Percentiles rank a stretch among this genome's conserved stretches.
phyloP scores from a whole-genome alignment of 1,284 basidiomycete species.

The Fistulinella staudtii region DNA sequence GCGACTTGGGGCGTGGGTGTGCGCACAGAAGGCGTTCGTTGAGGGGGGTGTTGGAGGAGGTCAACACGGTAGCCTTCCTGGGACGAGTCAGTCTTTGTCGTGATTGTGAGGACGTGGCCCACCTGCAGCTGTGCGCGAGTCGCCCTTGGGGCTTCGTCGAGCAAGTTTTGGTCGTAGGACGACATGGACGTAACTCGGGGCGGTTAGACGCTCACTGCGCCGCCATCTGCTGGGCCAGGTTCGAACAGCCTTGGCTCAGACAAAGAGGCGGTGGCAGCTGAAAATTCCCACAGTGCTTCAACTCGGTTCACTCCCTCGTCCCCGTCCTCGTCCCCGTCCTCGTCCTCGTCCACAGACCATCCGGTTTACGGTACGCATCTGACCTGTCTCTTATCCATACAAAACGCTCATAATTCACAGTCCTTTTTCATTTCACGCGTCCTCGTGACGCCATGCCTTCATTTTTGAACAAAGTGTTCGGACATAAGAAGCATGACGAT shows the following conservation, averaged over 20 bases:
- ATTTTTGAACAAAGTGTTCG: slow-evolving; percentile 72
- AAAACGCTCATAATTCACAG: too few relatives aligned
- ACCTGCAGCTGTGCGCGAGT: slow-evolving; percentile 48
- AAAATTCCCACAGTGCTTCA: too few relatives aligned
- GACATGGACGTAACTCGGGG: slow-evolving; percentile 20
- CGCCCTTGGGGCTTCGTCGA: slow-evolving; percentile 41
- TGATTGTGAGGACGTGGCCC: neutral
- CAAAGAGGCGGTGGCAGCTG: neutral
- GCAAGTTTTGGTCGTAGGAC: slow-evolving; percentile 43
- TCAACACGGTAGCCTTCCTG: slow-evolving; percentile 54
- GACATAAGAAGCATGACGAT: slow-evolving; percentile 64
- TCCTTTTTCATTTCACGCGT: slow-evolving; percentile 3
- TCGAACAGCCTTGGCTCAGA: slow-evolving; percentile 20
- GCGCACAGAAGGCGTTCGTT: slow-evolving; percentile 17
- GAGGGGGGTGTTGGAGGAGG: slow-evolving; percentile 36
- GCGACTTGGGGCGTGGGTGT: slow-evolving; percentile 10
- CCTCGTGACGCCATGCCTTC: slow-evolving; percentile 53
- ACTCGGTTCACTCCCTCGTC: too few relatives aligned
- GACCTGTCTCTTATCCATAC: too few relatives aligned
- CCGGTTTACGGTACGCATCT: too few relatives aligned
- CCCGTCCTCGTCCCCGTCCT: too few relatives aligned
- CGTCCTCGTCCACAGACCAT: too few relatives aligned
- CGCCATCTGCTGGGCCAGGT: neutral
- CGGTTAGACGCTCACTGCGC: slow-evolving; percentile 16
- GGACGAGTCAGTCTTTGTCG: neutral